Conservation (phyloP, 2,329 filamentous ascomycete species). For the Lasiodiplodia theobromae region DNA sequence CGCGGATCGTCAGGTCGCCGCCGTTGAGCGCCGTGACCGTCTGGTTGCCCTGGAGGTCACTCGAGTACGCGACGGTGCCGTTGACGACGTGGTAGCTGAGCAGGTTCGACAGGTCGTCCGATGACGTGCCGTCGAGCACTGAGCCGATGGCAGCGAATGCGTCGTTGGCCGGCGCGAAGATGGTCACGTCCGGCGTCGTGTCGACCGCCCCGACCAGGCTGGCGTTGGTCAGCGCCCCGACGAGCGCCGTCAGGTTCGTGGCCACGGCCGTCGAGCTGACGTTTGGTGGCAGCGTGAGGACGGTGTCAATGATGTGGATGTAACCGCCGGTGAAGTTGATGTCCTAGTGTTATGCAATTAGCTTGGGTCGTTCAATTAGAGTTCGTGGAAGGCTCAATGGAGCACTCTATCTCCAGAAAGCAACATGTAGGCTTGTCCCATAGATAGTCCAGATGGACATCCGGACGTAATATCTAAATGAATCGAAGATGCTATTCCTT, state of each 20-base stretch:
- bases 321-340: constrained; percentile 55
- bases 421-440: too few species aligned
- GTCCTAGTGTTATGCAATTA: constrained; percentile 39
- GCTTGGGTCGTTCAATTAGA: neutral
- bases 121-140: constrained; percentile 56
- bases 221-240: constrained; percentile 50
- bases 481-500: neutral
- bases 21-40: constrained; percentile 48
- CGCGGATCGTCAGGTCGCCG: constrained; percentile 49
- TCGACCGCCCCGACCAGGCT: constrained; percentile 53
- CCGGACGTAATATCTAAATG: too few species aligned
- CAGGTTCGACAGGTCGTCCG: constrained; percentile 58
- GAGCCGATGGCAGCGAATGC: constrained; percentile 67
- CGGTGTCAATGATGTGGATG: constrained; percentile 55
- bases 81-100: constrained; percentile 71
- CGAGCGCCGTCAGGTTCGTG: constrained; percentile 49
- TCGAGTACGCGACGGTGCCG: constrained; percentile 62
- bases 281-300: constrained; percentile 50
- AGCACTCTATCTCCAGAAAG: too few species aligned
- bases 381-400: neutral
- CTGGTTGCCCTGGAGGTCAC: constrained; percentile 49
- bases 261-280: constrained; percentile 42
- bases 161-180: constrained; percentile 69
- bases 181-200: constrained; percentile 59
- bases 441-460: too few species aligned